A percentile compares a stretch with the other conserved stretches of the same genome.
These are phyloP conservation scores for Chlorella sp. DNA, from an alignment of 139 green algal species.

Conservation along the genomic window DNA sequence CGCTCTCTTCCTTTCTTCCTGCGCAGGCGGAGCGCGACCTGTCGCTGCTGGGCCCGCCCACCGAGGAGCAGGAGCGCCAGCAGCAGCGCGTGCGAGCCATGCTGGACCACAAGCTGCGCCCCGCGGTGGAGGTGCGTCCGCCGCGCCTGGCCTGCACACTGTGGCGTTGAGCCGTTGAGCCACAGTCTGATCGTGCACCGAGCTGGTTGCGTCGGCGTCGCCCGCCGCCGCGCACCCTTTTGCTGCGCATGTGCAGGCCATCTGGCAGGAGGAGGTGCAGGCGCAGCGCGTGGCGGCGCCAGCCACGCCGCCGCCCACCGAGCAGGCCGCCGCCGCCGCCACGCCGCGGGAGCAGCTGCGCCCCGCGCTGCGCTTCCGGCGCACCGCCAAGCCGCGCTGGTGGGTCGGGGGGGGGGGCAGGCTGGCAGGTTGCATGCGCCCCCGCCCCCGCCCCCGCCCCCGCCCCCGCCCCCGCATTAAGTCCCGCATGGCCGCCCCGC, in stretches of 20 bases:
- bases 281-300: not conserved
- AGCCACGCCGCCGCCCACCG: not conserved
- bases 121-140: constrained; percentile 5
- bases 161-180: too few species aligned
- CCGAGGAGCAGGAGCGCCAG: constrained; percentile 4
- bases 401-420: too few species aligned
- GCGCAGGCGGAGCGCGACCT: constrained; percentile 15
- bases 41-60: constrained; percentile 4
- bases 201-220: too few species aligned
- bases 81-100: constrained; percentile 9
- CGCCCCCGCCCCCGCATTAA: not conserved
- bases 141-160: too few species aligned
- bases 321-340: not conserved
- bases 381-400: too few species aligned
- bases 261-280: not conserved
- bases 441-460: not conserved
- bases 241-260: not conserved
- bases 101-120: constrained; percentile 10
- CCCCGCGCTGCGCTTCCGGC: not conserved
- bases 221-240: too few species aligned
- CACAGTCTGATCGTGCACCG: too few species aligned
- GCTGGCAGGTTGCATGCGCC: too few species aligned
- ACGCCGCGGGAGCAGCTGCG: not conserved
- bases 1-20: not conserved
- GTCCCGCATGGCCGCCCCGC: too few species aligned